These are phyloP conservation scores for Calonectria honghensis DNA, from an alignment of 2,329 filamentous ascomycete genomes.

Conservation along the genomic window DNA sequence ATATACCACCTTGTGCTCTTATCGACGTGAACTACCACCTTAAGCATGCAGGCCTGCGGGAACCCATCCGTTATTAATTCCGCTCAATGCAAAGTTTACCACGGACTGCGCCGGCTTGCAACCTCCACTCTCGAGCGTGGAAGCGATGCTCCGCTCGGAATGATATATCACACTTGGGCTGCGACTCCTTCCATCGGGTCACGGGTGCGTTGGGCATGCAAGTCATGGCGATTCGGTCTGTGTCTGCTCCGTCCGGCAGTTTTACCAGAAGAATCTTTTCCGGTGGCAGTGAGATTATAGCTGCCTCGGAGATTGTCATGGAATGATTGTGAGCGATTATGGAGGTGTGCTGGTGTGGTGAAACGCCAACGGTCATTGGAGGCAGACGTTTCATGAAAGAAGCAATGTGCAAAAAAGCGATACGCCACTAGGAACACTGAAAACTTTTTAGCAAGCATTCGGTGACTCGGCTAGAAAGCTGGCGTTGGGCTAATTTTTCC, in stretches of 20 bases:
- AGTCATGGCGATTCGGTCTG: slow-evolving; percentile 21
- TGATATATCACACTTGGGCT: slow-evolving; percentile 1
- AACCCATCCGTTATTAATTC: neutral
- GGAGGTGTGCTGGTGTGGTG: neutral
- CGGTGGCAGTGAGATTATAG: slow-evolving; percentile 8
- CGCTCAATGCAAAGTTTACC: slow-evolving; percentile 10
- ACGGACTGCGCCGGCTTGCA: neutral
- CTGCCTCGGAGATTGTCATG: slow-evolving; percentile 29
- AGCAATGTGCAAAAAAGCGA: slow-evolving; percentile 26
- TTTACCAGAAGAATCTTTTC: slow-evolving; percentile 1
- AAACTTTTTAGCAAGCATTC: neutral
- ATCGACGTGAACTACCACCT: neutral
- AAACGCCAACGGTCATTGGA: slow-evolving; percentile 18
- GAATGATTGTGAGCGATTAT: slow-evolving; percentile 7
- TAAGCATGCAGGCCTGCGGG: neutral
- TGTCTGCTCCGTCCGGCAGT: neutral
- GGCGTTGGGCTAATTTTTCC: slow-evolving; percentile 3
- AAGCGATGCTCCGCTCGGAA: neutral
- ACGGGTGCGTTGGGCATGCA: neutral
- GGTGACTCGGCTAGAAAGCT: neutral
- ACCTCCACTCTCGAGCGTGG: neutral
- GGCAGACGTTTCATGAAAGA: slow-evolving; percentile 27
- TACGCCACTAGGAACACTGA: slow-evolving; percentile 11
- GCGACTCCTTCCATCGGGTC: neutral
- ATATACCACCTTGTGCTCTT: neutral